These are phyloP conservation scores for Pseudonitzschia multistriata DNA, from an alignment of 108 stramenopile genomes.

Conservation along the genomic window DNA sequence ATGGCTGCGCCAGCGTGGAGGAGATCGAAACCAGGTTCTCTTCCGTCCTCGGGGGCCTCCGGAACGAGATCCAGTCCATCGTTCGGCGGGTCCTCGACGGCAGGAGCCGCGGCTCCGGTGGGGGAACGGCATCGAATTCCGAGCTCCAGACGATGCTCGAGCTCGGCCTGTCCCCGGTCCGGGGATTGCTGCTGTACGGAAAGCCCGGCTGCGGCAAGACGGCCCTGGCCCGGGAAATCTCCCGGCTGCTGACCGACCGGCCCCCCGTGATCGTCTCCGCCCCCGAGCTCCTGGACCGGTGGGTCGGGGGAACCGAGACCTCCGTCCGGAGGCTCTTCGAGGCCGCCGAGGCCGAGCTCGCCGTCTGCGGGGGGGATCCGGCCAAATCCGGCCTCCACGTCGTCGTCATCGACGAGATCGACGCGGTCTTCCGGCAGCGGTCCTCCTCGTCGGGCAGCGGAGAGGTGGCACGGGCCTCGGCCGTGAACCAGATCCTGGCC, in stretches of 20 bases:
- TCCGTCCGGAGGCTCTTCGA: slow-evolving; percentile 91
- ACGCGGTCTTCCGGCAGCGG: slow-evolving; percentile 88
- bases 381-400: slow-evolving; percentile 83
- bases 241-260: slow-evolving; percentile 79
- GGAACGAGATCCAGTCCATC: slow-evolving; percentile 66
- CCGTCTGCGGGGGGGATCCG: slow-evolving; percentile 67
- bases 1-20: neutral
- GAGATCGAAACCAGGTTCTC: slow-evolving; percentile 33
- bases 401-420: slow-evolving; percentile 97
- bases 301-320: slow-evolving; percentile 92
- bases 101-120: slow-evolving; percentile 31
- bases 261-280: slow-evolving; percentile 91
- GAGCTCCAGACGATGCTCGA: slow-evolving; percentile 84
- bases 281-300: slow-evolving; percentile 95
- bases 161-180: slow-evolving; percentile 84
- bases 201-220: slow-evolving; percentile 93
- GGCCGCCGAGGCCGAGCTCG: slow-evolving; percentile 91
- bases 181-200: slow-evolving; percentile 73
- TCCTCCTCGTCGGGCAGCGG: slow-evolving; percentile 69
- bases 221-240: slow-evolving; percentile 88
- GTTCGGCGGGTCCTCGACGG: slow-evolving; percentile 77
- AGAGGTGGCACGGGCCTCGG: slow-evolving; percentile 76
- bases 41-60: slow-evolving; percentile 61
- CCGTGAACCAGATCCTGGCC: slow-evolving; percentile 79
- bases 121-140: neutral